Conservation (phyloP, 495 filamentous ascomycete species). For the Aeminium ludgeri region DNA sequence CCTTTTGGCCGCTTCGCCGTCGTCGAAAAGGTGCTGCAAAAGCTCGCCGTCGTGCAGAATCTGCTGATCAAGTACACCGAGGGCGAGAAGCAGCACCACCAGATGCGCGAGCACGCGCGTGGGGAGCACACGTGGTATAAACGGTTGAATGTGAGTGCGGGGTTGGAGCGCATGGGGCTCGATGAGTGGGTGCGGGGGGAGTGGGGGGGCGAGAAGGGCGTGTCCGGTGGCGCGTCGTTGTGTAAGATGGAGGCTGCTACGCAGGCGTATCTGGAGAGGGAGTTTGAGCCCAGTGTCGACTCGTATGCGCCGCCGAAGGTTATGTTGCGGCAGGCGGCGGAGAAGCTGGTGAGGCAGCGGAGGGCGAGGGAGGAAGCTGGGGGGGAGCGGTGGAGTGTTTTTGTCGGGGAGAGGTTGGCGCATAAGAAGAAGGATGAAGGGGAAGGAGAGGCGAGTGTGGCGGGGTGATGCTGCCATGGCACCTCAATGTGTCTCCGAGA, state of each 20-base stretch:
- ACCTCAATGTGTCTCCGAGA: too few species aligned
- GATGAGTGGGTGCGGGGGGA: constrained; percentile 24
- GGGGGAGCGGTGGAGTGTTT: constrained; percentile 21
- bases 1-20: constrained; percentile 20
- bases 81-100: constrained; percentile 26
- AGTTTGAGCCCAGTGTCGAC: constrained; percentile 16
- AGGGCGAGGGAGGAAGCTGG: constrained; percentile 22
- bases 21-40: constrained; percentile 25
- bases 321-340: constrained; percentile 25
- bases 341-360: constrained; percentile 26
- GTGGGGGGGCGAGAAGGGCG: constrained; percentile 15
- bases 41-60: constrained; percentile 28
- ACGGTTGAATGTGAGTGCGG: constrained; percentile 24
- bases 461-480: too few species aligned
- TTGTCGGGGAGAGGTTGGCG: constrained; percentile 22
- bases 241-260: constrained; percentile 23
- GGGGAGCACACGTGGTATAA: constrained; percentile 30
- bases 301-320: constrained; percentile 25
- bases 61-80: constrained; percentile 30
- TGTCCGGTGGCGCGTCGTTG: constrained; percentile 8
- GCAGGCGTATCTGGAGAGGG: constrained; percentile 19
- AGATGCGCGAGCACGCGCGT: constrained; percentile 22
- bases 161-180: constrained; percentile 24
- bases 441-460: too few species aligned
- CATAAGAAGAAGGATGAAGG: too few species aligned